Evolutionary conservation across 257 asterid species (phyloP), one percentile per base, ranked within the genome.

Genomic region (Solanum neorickii): DNA sequence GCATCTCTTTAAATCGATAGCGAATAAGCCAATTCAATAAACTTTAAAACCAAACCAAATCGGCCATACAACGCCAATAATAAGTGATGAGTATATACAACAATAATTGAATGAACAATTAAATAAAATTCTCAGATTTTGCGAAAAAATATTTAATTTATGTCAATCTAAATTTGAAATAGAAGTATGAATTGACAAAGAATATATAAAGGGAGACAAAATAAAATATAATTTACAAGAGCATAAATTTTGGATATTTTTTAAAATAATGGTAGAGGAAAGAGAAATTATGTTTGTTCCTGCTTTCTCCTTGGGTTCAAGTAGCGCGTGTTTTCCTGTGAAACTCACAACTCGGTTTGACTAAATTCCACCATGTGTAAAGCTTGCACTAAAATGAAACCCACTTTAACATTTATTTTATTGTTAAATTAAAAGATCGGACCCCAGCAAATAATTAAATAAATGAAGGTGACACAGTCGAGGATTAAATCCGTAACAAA

Each of bases 301-400:
- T 87, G 83, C 88, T 87, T 93, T 80, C 90, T 15, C 52, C 78
- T 72, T 73, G 77, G 91, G 84, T 66, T 90, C 87, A 77, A 66
- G 41, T 37, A 23, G 85, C 47, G 92, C 92, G 93, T 93, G 87
- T 87, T 86, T 75, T 86, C 60, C 87, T 88, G 31, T 13, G 56
- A 88, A 91, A 90, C 65, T 87, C 86, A 88, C 70, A 72, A 91
- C 94, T 91, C 90, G 89, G 21, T 87, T 90, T 92, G 94, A 92
- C 93, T 89, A 87, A 35, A 87, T 87, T 89, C 91, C 93, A 92
- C 14, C 75, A 68, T n/a, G 70, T 12, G 88, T 70, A 88, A 88
- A 46, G 60, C 60, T 7, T 75, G 49, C 70, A 23, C 56, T 37
- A 23, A 23, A 77, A 62, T 29, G 83, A 35, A 69, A 35, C 31